Evolutionary conservation across 495 filamentous ascomycete species (phyloP).

Genomic region (Penicillium bovifimosum): DNA sequence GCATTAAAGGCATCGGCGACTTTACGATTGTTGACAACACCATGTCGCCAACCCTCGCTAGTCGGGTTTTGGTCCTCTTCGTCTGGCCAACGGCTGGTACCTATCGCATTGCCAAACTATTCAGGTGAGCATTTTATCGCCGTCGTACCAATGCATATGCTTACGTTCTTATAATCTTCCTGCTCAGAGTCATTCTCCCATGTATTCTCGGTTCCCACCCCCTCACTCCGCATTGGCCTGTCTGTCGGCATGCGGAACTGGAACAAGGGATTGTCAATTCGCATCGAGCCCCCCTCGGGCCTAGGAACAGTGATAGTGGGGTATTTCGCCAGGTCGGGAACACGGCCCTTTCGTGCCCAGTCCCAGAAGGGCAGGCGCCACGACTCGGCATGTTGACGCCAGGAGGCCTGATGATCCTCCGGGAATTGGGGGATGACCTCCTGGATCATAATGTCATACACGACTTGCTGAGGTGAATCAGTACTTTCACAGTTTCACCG

Average conservation of each 20-base stretch:
- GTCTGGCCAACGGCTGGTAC: constrained; percentile 8
- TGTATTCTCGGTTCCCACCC: constrained; percentile 6
- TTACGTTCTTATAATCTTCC: constrained; percentile 29
- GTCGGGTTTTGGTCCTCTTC: constrained; percentile 4
- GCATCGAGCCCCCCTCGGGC: constrained; percentile 4
- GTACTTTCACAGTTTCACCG: not conserved
- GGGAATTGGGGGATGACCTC: constrained; percentile 26
- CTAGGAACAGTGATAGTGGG: constrained; percentile 28
- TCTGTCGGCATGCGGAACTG: constrained; percentile 10
- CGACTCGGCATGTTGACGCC: constrained; percentile 40
- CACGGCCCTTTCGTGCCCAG: constrained; percentile 43
- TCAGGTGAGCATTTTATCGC: not conserved
- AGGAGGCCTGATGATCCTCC: constrained; percentile 9
- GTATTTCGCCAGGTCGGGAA: constrained; percentile 27
- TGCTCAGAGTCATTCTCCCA: constrained; percentile 12
- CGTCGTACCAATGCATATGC: not conserved
- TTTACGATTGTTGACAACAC: constrained; percentile 8
- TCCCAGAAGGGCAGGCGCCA: constrained; percentile 54
- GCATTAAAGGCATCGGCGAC: constrained; percentile 5
- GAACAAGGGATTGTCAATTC: constrained; percentile 29
- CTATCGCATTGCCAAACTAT: constrained; percentile 7
- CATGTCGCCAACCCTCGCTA: constrained; percentile 5
- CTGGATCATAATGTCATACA: constrained; percentile 24
- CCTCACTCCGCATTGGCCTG: constrained; percentile 5
- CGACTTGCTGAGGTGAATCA: constrained; percentile 11